A percentile compares a stretch with the other conserved stretches of the same genome.
Conservation (phyloP, 441 rosid species). For the Iberis amara region DNA sequence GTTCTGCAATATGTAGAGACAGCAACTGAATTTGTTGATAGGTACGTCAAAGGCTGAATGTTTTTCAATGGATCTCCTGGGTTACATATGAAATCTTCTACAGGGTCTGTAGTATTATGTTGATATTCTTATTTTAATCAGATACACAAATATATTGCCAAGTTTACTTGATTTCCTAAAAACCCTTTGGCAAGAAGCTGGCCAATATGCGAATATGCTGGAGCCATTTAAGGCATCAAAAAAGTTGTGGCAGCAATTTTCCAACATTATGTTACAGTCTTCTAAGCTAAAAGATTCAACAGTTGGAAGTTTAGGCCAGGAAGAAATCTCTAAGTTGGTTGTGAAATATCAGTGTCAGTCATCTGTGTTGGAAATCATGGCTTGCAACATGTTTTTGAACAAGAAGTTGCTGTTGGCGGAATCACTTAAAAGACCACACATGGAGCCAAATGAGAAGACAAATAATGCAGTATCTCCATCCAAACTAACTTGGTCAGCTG, state of each 20-base stretch:
- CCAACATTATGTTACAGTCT: slow-evolving; percentile 39
- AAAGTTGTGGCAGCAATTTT: slow-evolving; percentile 64
- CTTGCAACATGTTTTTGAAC: slow-evolving; percentile 69
- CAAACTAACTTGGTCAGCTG: slow-evolving; percentile 32
- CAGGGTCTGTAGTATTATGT: slow-evolving; percentile 19
- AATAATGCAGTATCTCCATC: slow-evolving; percentile 30
- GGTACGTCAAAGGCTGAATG: slow-evolving; percentile 39
- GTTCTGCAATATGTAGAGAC: slow-evolving; percentile 49
- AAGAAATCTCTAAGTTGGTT: slow-evolving; percentile 43
- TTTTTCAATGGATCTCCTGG: slow-evolving; percentile 10
- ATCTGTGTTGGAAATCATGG: slow-evolving; percentile 71
- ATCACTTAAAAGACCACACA: slow-evolving; percentile 36
- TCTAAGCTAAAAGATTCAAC: slow-evolving; percentile 35
- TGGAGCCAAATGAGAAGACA: slow-evolving; percentile 33
- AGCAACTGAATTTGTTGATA: slow-evolving; percentile 55
- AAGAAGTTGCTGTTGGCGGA: slow-evolving; percentile 65
- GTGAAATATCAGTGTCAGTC: slow-evolving; percentile 64
- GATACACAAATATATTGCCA: slow-evolving; percentile 56
- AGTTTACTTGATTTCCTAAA: slow-evolving; percentile 63
- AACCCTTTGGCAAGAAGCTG: slow-evolving; percentile 94
- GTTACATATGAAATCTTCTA: neutral
- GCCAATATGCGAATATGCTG: slow-evolving; percentile 49
- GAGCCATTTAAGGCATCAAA: slow-evolving; percentile 51
- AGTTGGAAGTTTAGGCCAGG: slow-evolving; percentile 37
- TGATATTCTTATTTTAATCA: slow-evolving; percentile 37